Evolutionary conservation across 768 basidiomycete genomes (phyloP).

Genomic region (Leccinum variicolor): DNA sequence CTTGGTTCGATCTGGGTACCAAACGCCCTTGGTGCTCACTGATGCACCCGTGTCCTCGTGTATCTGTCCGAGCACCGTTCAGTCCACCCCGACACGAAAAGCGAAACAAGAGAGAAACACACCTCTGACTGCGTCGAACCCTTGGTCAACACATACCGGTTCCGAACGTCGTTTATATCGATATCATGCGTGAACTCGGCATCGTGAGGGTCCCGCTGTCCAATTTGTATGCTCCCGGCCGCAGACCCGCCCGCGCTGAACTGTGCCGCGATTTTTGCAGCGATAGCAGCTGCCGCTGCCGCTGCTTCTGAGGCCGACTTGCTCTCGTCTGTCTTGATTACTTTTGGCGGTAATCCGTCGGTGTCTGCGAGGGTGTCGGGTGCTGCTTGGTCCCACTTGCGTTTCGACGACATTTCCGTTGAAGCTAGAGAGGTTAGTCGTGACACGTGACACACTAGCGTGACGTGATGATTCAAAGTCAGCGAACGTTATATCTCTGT

Average conservation of each 20-base stretch:
- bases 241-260: constrained; percentile 49
- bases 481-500: constrained; percentile 5
- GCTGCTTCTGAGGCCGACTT: constrained; percentile 57
- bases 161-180: constrained; percentile 95
- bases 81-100: background rate
- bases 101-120: constrained; percentile 23
- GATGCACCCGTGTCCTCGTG: constrained; percentile 90
- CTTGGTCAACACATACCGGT: constrained; percentile 92
- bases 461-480: constrained; percentile 20
- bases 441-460: constrained; percentile 13
- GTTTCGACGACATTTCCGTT: constrained; percentile 59
- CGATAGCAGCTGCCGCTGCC: constrained; percentile 80
- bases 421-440: background rate
- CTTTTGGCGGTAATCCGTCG: constrained; percentile 39
- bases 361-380: constrained; percentile 43
- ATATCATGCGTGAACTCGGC: constrained; percentile 87
- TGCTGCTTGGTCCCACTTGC: constrained; percentile 77
- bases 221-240: constrained; percentile 39
- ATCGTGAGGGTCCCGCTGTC: constrained; percentile 63
- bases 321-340: constrained; percentile 44
- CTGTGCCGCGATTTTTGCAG: constrained; percentile 93
- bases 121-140: constrained; percentile 91
- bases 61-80: constrained; percentile 53
- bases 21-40: constrained; percentile 89
- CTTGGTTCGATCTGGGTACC: constrained; percentile 92